Base-by-base conservation (phyloP, 2,329 filamentous ascomycete species). In the Fusarium sp. region DNA sequence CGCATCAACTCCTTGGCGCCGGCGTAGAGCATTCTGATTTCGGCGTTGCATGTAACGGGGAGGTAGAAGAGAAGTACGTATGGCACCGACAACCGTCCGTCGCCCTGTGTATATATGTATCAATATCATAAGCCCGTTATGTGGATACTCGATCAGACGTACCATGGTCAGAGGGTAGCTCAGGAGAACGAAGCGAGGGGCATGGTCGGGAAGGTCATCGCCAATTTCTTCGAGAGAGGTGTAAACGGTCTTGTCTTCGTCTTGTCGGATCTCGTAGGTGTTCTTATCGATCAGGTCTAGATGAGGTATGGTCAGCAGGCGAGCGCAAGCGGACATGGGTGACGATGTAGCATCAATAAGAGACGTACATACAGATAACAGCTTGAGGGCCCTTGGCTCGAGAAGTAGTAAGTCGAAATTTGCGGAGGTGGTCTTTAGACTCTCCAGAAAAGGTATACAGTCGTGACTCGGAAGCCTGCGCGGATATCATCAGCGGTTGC, bases 41-140 rank as follows among this genome's bases (percentile, higher is more conserved):
- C 92, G 72, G 87, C 89, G 79, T 97, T 98, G 82, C 93, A 96
- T 49, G 95, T 98, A 52, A 91, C 92, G 9, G 96, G 96, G 22
- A 98, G 89, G 82, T 97, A 98, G 84, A 97, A 98, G 22, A 99
- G 83, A 78, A 98, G 88, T 46, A 98, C 94, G 79, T 99, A 99
- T 11, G 96, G 96, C 5, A 97, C 94, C 7, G 93, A 92, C 43
- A 94, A 80, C 28, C 96, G 90, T 58, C 96, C 96, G 53, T 92
- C 94, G 44, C 90, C 84, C 93, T 97, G 40, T 18, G 7, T 33
- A 9, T 28, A 10, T 28, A 51, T 39, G 24, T 38, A 39, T 76
- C 56, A 75, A 69, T 46, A 58, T 56, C n/a, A 26, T 22, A 33
- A 11, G 36, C 31, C 28, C 31, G 38, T 26, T 20, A 18, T 28